Conservation (phyloP, 1,139 yeast species). For the Suhomyces anneliseae region DNA sequence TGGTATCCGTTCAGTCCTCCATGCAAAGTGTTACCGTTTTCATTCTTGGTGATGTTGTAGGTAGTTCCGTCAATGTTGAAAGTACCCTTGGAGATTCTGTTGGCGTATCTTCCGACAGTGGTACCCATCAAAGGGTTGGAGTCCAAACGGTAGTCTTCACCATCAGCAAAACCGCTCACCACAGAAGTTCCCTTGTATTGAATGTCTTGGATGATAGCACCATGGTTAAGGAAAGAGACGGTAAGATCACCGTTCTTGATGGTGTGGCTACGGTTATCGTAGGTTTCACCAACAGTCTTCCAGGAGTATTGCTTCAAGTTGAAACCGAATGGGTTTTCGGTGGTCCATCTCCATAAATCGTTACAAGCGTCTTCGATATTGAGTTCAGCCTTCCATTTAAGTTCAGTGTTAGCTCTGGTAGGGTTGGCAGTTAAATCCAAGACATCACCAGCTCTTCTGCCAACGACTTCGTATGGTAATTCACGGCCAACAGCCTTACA, state of each 20-base stretch:
- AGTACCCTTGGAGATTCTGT: conserved; percentile 52
- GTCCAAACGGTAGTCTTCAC: conserved; percentile 33
- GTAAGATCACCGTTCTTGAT: conserved; percentile 34
- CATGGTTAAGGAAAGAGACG: conserved; percentile 51
- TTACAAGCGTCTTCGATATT: conserved; percentile 64
- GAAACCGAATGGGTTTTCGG: conserved; percentile 68
- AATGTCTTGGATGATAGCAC: conserved; percentile 51
- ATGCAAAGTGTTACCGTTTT: conserved; percentile 44
- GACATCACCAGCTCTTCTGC: conserved; percentile 79
- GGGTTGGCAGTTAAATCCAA: conserved; percentile 73
- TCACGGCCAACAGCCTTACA: conserved; percentile 66
- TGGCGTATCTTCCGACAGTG: conserved; percentile 65
- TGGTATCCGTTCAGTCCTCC: conserved; percentile 58
- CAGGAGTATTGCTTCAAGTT: conserved; percentile 37
- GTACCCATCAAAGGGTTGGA: conserved; percentile 59
- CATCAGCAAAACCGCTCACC: conserved; percentile 37
- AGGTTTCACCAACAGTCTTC: conserved; percentile 22
- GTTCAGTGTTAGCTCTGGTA: conserved; percentile 62
- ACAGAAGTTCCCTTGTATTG: conserved; percentile 33
- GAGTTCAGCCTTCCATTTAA: conserved; percentile 62
- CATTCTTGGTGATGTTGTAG: conserved; percentile 45
- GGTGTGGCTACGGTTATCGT: conserved; percentile 43
- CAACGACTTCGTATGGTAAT: conserved; percentile 63
- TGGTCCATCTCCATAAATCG: conserved; percentile 80
- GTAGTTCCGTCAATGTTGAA: conserved; percentile 42